Base-by-base conservation (phyloP, 2,329 filamentous ascomycete species). In the Diaporthe citriasiana region DNA sequence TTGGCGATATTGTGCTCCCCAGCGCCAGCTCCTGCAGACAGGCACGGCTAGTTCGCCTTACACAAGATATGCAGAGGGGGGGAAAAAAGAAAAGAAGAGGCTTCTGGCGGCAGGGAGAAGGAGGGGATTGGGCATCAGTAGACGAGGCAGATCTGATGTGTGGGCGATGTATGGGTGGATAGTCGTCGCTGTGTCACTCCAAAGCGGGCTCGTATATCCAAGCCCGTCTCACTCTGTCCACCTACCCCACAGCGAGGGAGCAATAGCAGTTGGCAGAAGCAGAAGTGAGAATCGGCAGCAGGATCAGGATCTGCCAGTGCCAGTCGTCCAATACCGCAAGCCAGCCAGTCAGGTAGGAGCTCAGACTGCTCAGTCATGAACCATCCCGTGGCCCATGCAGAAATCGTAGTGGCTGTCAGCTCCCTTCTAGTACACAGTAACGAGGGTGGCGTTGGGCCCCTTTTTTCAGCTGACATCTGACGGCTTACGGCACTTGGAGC, bases 1-100 rank as follows among this genome's bases (percentile, higher is more conserved):
- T 66, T 71, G 65, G 71, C 66, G 57, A 73, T 71, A 47, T 47
- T 50, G 66, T 33, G 45, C 56, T 57, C 60, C 74, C 59, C 66
- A 55, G 68, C 59, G 51, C 72, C 69, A 51, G 70, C 60, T 38
- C 15, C 60, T 56, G 59, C 70, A 51, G 70, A 59, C 47, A 42
- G 55, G 69, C 50, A 66, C 40, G 59, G 38, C 70, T 72, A 74
- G 73, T 72, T 27, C 65, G 73, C 73, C 73, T 72, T 70, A 45
- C 59, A 51, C 60, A 55, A 33, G 59, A 70, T 7, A 63, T 68
- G 65, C 51, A 59, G 45, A 55, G 59, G 30, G 45, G n/a, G 7
- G 22, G 19, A 47, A 7, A n/a, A 9, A 10, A 5, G 10, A 25
- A 22, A 42, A 63, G 47, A 59, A 68, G 22, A 47, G 30, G 38